phyloP scores from a whole-genome alignment of 2,329 filamentous ascomycete species.

The Geosmithia morbida region DNA sequence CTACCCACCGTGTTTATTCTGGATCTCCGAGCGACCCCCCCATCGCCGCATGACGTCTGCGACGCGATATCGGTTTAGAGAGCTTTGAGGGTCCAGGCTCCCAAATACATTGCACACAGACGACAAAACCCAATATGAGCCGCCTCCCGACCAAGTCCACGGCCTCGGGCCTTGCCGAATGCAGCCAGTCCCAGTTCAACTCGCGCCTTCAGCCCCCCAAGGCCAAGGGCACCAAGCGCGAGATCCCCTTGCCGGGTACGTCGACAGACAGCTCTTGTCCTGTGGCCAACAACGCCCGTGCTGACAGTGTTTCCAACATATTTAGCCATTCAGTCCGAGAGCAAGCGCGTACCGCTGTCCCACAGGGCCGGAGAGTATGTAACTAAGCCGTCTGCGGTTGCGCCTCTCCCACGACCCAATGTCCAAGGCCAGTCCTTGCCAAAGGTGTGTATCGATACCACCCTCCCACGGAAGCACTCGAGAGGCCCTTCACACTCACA shows the following conservation, averaged over 20 bases:
- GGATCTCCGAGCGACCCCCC: not conserved
- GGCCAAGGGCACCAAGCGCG: slow-evolving; percentile 35
- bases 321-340: slow-evolving; percentile 35
- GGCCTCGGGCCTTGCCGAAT: slow-evolving; percentile 1
- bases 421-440: slow-evolving; percentile 21
- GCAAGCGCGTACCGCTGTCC: slow-evolving; percentile 45
- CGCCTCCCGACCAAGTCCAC: not conserved
- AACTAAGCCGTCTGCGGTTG: slow-evolving; percentile 19
- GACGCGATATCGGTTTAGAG: not conserved
- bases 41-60: not conserved
- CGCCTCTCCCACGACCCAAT: slow-evolving; percentile 19
- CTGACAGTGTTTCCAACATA: slow-evolving; percentile 6
- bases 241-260: slow-evolving; percentile 28
- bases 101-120: not conserved
- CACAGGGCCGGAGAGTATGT: slow-evolving; percentile 40
- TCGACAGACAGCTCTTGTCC: not conserved
- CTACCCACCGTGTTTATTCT: not conserved
- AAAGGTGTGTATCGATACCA: not conserved
- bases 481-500: slow-evolving; percentile 7
- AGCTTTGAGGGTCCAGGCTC: not conserved
- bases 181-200: slow-evolving; percentile 47
- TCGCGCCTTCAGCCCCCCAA: slow-evolving; percentile 29
- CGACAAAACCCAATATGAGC: not conserved
- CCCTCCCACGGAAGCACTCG: slow-evolving; percentile 17
- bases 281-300: not conserved